A percentile compares a stretch with the other conserved stretches of the same genome.
These are phyloP conservation scores for Chalara sp. DNA, from an alignment of 2,329 filamentous ascomycete species.

Conservation along the genomic window DNA sequence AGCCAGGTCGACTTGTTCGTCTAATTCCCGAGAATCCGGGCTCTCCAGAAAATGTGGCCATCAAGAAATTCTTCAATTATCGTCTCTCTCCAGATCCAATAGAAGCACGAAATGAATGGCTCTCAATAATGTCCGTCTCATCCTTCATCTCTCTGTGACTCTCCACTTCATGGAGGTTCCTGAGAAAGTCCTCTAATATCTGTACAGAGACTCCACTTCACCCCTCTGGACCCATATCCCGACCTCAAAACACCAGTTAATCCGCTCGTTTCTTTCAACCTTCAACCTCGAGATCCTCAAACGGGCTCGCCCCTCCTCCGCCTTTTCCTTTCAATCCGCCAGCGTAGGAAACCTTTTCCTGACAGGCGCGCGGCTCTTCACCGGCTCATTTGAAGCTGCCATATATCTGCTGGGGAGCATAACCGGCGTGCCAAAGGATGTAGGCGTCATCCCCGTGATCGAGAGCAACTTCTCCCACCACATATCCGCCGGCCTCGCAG, in stretches of 20 bases:
- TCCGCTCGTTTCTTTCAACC: constrained; percentile 69
- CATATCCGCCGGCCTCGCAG: constrained; percentile 73
- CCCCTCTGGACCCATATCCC: constrained; percentile 65
- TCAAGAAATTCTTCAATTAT: constrained; percentile 83
- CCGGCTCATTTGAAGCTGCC: constrained; percentile 84
- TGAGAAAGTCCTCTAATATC: too few relatives aligned
- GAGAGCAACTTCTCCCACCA: constrained; percentile 95
- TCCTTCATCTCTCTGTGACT: too few relatives aligned
- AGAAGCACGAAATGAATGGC: constrained; percentile 71
- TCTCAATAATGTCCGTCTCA: constrained; percentile 57
- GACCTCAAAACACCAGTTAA: constrained; percentile 67
- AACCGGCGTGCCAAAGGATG: constrained; percentile 70
- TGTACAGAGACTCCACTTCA: neutral
- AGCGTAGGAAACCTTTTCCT: constrained; percentile 76
- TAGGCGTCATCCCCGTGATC: constrained; percentile 80
- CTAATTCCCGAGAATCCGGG: constrained; percentile 66
- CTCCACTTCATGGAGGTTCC: too few relatives aligned
- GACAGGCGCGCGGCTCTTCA: constrained; percentile 82
- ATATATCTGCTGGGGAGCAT: constrained; percentile 86
- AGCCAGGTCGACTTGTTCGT: constrained; percentile 73
- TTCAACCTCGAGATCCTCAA: constrained; percentile 75
- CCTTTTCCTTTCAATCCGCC: constrained; percentile 71
- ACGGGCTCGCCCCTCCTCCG: constrained; percentile 62
- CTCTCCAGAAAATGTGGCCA: constrained; percentile 61
- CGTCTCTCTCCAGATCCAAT: constrained; percentile 59